These are phyloP conservation scores for Berkeleyomyces basicola DNA, from an alignment of 2,329 filamentous ascomycete genomes.

Conservation along the genomic window DNA sequence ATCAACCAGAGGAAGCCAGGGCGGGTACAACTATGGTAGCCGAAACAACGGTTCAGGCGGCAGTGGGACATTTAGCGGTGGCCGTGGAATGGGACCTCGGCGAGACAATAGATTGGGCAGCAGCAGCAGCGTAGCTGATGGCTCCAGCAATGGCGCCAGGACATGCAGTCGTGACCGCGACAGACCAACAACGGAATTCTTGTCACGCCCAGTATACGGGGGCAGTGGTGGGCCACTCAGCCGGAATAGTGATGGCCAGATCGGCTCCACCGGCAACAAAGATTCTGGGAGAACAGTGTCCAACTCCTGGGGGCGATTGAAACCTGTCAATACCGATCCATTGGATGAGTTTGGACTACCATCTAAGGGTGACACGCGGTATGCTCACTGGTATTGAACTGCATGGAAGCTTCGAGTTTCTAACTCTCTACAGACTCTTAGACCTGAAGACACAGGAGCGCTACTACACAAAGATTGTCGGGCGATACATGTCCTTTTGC, in stretches of 20 bases:
- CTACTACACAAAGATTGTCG: slow-evolving; percentile 76
- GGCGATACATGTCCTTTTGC: slow-evolving; percentile 82
- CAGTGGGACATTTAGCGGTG: not conserved
- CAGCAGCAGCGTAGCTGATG: not conserved
- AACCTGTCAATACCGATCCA: slow-evolving; percentile 57
- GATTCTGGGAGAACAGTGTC: slow-evolving; percentile 24
- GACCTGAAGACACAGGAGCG: slow-evolving; percentile 64
- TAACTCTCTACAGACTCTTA: slow-evolving; percentile 36
- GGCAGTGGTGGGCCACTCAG: not conserved
- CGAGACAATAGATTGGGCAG: slow-evolving; percentile 1
- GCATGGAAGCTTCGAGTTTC: not conserved
- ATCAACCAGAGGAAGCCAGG: not conserved
- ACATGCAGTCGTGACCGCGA: slow-evolving; percentile 8
- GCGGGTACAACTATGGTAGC: not conserved
- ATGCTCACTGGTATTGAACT: slow-evolving; percentile 15
- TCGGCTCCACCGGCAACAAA: not conserved
- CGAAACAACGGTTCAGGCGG: not conserved
- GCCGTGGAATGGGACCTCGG: not conserved
- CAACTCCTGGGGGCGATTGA: slow-evolving; percentile 52
- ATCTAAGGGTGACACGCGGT: slow-evolving; percentile 84
- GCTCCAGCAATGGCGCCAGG: not conserved
- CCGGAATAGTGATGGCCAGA: not conserved
- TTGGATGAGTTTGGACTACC: slow-evolving; percentile 70
- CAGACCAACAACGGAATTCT: not conserved
- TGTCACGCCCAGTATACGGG: not conserved